A percentile compares a stretch with the other conserved stretches of the same genome.
These are phyloP conservation scores for Suillus brevipes DNA, from an alignment of 768 basidiomycete genomes.

Conservation along the genomic window DNA sequence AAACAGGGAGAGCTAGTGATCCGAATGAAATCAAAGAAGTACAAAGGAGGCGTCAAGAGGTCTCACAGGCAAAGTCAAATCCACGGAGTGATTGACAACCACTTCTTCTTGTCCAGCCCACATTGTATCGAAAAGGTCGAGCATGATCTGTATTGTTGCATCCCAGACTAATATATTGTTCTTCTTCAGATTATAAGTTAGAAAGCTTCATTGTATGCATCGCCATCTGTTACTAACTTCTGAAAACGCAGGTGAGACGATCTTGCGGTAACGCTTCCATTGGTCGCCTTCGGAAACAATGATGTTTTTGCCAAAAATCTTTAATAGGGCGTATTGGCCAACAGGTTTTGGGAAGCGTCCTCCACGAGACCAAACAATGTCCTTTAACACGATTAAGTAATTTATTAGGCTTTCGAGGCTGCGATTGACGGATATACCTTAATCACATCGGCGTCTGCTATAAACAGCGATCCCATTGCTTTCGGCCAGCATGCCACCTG, in stretches of 20 bases:
- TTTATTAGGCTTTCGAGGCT: not conserved
- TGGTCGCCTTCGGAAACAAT: slow-evolving; percentile 63
- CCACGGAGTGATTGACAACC: slow-evolving; percentile 45
- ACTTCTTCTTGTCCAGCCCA: slow-evolving; percentile 47
- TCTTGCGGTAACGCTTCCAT: slow-evolving; percentile 66
- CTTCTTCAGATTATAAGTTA: slow-evolving; percentile 8
- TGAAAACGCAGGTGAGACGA: slow-evolving; percentile 65
- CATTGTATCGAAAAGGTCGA: slow-evolving; percentile 45
- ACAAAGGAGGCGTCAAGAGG: slow-evolving; percentile 1
- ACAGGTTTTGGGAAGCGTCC: slow-evolving; percentile 55
- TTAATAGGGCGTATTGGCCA: slow-evolving; percentile 43
- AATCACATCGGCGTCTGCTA: slow-evolving; percentile 43
- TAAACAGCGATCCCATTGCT: not conserved
- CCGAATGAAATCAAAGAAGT: slow-evolving; percentile 17
- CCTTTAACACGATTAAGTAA: slow-evolving; percentile 12
- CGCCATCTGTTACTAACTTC: slow-evolving; percentile 13
- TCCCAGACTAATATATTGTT: slow-evolving; percentile 47
- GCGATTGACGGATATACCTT: slow-evolving; percentile 28
- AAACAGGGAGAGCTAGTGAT: slow-evolving; percentile 50
- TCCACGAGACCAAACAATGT: slow-evolving; percentile 21
- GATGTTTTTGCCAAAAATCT: slow-evolving; percentile 60
- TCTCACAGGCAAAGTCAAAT: slow-evolving; percentile 55
- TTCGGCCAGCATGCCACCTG: slow-evolving; percentile 17
- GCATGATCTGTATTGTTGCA: slow-evolving; percentile 42
- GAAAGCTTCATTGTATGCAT: not conserved